Base-by-base conservation (phyloP, 345 rosid species). In the Viola odorata region DNA sequence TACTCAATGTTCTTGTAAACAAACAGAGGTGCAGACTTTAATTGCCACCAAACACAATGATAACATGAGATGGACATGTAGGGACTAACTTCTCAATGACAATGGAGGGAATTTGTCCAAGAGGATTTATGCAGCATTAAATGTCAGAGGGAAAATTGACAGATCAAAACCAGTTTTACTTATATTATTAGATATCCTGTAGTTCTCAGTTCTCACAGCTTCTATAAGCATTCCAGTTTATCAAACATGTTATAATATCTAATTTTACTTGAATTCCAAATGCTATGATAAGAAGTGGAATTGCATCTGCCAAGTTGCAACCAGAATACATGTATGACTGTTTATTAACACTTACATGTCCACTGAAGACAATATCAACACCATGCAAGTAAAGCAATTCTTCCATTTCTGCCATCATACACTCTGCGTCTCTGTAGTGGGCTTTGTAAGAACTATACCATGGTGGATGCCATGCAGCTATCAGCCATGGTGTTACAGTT, bases 371-470 rank as follows among this genome's bases (percentile, higher is more conserved):
- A 59, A 89, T 79, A 68, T 94, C 99, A 53, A 90, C 87, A 16
- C 77, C 71, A 64, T 79, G 66, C 2, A 56, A 55, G 66, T 80
- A 90, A 12, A 94, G 85, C 64, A 89, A 70, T 41, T 85, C 91
- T 73, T 94, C 99, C 84, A 94, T 84, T 55, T 75, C 84, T 60
- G 79, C 65, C 76, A 80, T 84, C 97, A 92, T 89, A 73, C 96
- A 84, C 75, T 89, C 96, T 47, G 85, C 96, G 62, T 84, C 97
- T 77, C 87, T 83, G 73, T 86, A 94, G 67, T 86, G 96, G 14
- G 81, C 81, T 8, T 69, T 77, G 65, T 82, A 92, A 60, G 96
- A 81, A 72, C 84, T 84, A 66, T 92, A 92, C 98, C 98, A 92
- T 45, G 96, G 94, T 52, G 84, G 73, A 57, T 84, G 87, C 96